Conservation (phyloP, 306 rosid genomes). For the Gastrolobium bilobum region DNA sequence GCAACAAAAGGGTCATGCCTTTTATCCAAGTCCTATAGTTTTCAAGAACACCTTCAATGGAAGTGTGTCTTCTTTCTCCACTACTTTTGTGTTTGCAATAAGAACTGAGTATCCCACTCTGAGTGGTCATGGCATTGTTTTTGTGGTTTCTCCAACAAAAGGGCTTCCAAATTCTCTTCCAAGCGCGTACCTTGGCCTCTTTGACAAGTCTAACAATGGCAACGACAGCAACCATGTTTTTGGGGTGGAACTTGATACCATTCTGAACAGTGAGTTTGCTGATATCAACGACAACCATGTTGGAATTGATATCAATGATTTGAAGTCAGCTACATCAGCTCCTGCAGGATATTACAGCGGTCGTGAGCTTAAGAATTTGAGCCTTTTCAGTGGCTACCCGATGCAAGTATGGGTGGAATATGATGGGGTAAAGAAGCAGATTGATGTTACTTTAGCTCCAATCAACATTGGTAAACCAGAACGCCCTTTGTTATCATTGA, state of each 20-base stretch:
- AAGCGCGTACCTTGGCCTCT: slow-evolving; percentile 67
- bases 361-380: slow-evolving; percentile 51
- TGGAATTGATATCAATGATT: slow-evolving; percentile 69
- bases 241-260: slow-evolving; percentile 74
- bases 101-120: slow-evolving; percentile 47
- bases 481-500: slow-evolving; percentile 58
- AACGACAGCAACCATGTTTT: slow-evolving; percentile 53
- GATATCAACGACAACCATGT: slow-evolving; percentile 79
- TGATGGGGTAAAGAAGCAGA: slow-evolving; percentile 52
- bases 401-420: slow-evolving; percentile 80
- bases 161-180: slow-evolving; percentile 56
- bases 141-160: slow-evolving; percentile 62
- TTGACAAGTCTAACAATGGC: slow-evolving; percentile 59
- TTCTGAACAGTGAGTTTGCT: slow-evolving; percentile 50
- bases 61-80: slow-evolving; percentile 63
- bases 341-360: slow-evolving; percentile 55
- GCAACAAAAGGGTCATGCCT: slow-evolving; percentile 67
- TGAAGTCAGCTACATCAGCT: slow-evolving; percentile 46
- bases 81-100: slow-evolving; percentile 71
- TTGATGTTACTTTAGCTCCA: slow-evolving; percentile 71
- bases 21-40: slow-evolving; percentile 57
- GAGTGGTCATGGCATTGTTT: slow-evolving; percentile 73
- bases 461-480: slow-evolving; percentile 54
- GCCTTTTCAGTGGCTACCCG: slow-evolving; percentile 57
- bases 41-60: slow-evolving; percentile 56